Evolutionary conservation across 768 basidiomycete species (phyloP).

Genomic region (Auricularia sp.): DNA sequence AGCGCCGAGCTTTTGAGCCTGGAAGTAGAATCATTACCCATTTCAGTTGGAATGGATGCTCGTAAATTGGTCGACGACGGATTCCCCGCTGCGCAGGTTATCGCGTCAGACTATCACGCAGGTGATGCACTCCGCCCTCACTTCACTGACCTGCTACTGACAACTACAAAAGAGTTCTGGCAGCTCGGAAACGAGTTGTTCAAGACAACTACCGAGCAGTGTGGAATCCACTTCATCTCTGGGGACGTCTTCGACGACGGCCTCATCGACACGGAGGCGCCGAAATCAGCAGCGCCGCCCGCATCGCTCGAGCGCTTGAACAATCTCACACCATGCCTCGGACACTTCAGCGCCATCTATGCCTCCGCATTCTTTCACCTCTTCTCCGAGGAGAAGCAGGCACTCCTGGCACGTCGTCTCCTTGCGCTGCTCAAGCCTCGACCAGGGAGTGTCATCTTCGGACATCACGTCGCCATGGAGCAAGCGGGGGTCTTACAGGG

Average conservation of each 20-base stretch:
- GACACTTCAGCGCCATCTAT: slow-evolving; percentile 21
- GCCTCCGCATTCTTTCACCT: slow-evolving; percentile 27
- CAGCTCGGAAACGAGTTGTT: slow-evolving; percentile 22
- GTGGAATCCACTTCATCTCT: slow-evolving; percentile 21
- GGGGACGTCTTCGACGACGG: slow-evolving; percentile 21
- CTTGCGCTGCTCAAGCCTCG: slow-evolving; percentile 15
- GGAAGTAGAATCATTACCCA: no score
- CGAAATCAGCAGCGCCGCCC: background rate
- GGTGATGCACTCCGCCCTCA: background rate
- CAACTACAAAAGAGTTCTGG: slow-evolving; percentile 21
- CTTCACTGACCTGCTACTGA: background rate
- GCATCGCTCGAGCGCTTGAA: slow-evolving; percentile 12
- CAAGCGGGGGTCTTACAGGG: slow-evolving; percentile 31
- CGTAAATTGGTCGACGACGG: slow-evolving; percentile 26
- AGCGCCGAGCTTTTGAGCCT: no score
- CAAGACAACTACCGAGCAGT: slow-evolving; percentile 13
- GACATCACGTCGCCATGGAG: slow-evolving; percentile 21
- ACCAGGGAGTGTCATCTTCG: slow-evolving; percentile 23
- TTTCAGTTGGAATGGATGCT: slow-evolving; percentile 25
- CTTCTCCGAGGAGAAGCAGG: slow-evolving; percentile 25
- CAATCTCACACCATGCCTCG: slow-evolving; percentile 12
- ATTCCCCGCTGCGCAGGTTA: slow-evolving; percentile 19
- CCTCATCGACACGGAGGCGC: background rate
- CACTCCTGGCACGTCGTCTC: slow-evolving; percentile 22
- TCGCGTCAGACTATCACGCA: slow-evolving; percentile 17